Evolutionary conservation across 163 green algal genomes (phyloP).

Genomic region (Chlorella variabilis): DNA sequence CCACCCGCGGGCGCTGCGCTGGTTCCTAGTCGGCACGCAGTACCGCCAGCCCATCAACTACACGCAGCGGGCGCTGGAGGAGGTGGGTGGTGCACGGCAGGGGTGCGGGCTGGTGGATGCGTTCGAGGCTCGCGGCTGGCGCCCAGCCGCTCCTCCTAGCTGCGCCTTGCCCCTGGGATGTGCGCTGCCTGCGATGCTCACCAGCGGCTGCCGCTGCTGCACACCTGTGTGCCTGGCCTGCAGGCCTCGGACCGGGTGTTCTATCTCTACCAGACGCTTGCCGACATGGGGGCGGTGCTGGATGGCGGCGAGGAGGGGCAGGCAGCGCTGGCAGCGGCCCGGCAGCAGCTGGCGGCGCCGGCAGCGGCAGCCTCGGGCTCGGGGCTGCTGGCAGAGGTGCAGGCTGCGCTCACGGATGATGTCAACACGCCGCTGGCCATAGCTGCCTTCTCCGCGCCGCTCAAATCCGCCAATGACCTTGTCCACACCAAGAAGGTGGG

Average conservation of each 20-base stretch:
- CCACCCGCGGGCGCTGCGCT: constrained; percentile 89
- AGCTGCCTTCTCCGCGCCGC: constrained; percentile 74
- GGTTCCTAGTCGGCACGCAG: constrained; percentile 92
- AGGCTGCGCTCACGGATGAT: constrained; percentile 75
- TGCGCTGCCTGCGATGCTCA: too few relatives aligned
- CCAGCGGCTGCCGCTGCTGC: too few relatives aligned
- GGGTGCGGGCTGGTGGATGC: too few relatives aligned
- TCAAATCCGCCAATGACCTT: constrained; percentile 94
- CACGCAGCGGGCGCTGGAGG: constrained; percentile 79
- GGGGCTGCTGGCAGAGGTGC: constrained; percentile 44
- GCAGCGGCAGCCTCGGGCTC: not conserved
- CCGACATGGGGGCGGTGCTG: constrained; percentile 55
- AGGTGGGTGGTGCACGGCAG: constrained; percentile 45
- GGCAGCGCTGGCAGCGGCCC: constrained; percentile 21
- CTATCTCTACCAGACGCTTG: constrained; percentile 90
- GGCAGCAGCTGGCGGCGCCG: constrained; percentile 28
- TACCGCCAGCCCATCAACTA: constrained; percentile 97
- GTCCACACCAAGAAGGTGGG: constrained; percentile 87
- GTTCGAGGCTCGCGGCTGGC: too few relatives aligned
- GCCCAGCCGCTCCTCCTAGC: too few relatives aligned
- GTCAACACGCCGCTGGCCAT: constrained; percentile 84
- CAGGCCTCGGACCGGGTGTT: constrained; percentile 85
- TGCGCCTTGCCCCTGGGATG: too few relatives aligned
- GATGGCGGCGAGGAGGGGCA: constrained; percentile 2
- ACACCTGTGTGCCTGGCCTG: too few relatives aligned